Percentiles rank a stretch among this genome's conserved stretches.
Conservation (phyloP, 2,329 filamentous ascomycete species). For the Calonectria multiphialidica region DNA sequence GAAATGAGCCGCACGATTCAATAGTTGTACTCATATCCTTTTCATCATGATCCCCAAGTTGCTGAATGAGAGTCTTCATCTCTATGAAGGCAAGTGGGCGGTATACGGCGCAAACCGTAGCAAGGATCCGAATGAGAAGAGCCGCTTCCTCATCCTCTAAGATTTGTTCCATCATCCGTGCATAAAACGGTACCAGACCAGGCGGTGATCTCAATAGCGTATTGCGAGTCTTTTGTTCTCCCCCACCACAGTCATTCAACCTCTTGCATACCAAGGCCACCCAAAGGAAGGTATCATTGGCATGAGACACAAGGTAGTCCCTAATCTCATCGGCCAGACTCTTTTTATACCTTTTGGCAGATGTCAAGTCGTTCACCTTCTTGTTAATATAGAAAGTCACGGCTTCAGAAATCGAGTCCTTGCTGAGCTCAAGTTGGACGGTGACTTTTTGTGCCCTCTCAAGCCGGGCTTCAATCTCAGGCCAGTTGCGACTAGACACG, state of each 20-base stretch:
- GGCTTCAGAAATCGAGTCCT: constrained; percentile 44
- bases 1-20: constrained; percentile 51
- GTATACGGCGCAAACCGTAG: constrained; percentile 43
- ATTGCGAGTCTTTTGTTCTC: not conserved
- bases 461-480: constrained; percentile 46
- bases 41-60: not conserved
- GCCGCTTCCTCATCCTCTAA: constrained; percentile 24
- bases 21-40: not conserved
- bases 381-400: constrained; percentile 52
- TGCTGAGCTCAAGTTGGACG: constrained; percentile 52
- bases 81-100: constrained; percentile 53
- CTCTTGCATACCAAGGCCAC: constrained; percentile 38
- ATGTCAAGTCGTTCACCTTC: constrained; percentile 48
- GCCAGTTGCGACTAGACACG: constrained; percentile 57
- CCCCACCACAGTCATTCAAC: constrained; percentile 17
- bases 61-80: constrained; percentile 39
- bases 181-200: constrained; percentile 52
- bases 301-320: not conserved
- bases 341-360: not conserved
- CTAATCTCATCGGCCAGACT: not conserved
- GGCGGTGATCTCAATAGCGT: constrained; percentile 43
- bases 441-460: constrained; percentile 27
- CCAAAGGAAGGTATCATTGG: constrained; percentile 48
- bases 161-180: constrained; percentile 48
- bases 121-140: constrained; percentile 50